phyloP scores from a whole-genome alignment of 805 yeast species.

The Suhomyces sp. region DNA sequence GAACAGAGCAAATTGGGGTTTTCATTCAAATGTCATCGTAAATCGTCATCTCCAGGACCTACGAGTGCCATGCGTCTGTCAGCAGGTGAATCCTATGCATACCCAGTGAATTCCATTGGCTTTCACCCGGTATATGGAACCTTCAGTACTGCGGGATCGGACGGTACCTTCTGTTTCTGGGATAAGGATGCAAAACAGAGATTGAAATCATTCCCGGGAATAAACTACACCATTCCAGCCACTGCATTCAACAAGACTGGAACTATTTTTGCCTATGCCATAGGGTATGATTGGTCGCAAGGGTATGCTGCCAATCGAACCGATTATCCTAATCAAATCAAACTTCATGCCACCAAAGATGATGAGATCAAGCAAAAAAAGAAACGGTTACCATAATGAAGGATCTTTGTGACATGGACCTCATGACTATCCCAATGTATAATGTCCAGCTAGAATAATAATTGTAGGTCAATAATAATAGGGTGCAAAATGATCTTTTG shows the following conservation, averaged over 20 bases:
- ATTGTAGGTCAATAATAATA: no score
- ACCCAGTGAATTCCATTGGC: slow-evolving; percentile 73
- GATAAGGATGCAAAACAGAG: slow-evolving; percentile 90
- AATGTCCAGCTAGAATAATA: no score
- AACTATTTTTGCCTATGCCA: slow-evolving; percentile 81
- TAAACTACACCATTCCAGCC: slow-evolving; percentile 68
- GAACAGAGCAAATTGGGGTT: slow-evolving; percentile 74
- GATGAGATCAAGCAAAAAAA: slow-evolving; percentile 74
- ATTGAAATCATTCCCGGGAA: slow-evolving; percentile 72
- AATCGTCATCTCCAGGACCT: slow-evolving; percentile 41
- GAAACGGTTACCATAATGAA: no score
- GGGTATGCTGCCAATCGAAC: slow-evolving; percentile 78
- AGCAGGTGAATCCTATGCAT: slow-evolving; percentile 59
- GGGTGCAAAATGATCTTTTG: no score
- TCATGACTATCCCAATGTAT: no score
- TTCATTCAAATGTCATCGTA: slow-evolving; percentile 94
- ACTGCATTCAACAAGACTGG: slow-evolving; percentile 84
- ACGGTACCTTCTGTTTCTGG: slow-evolving; percentile 94
- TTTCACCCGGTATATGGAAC: slow-evolving; percentile 93
- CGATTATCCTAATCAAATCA: slow-evolving; percentile 71
- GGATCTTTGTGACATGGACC: no score
- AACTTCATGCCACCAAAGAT: slow-evolving; percentile 81
- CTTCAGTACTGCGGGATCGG: slow-evolving; percentile 90
- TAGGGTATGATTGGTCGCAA: slow-evolving; percentile 94
- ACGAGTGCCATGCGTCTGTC: slow-evolving; percentile 23